Conservation (phyloP, 306 rosid species). For the Acacia melanoxylon region DNA sequence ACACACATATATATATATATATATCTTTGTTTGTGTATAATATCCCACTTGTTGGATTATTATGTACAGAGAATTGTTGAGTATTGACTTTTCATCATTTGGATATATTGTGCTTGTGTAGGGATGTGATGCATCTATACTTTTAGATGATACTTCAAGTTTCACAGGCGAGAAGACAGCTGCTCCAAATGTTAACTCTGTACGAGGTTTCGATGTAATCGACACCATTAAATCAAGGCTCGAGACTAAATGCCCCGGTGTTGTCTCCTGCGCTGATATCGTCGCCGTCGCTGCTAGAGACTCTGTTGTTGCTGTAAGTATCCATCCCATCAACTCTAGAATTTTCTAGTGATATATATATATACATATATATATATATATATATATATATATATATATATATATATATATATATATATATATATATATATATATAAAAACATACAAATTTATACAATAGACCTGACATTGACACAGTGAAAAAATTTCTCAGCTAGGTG, state of each 20-base stretch:
- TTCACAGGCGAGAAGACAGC: constrained; percentile 72
- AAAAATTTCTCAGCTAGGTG: constrained; percentile 53
- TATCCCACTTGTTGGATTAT: not conserved
- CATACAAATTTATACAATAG: too few relatives aligned
- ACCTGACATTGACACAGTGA: not conserved
- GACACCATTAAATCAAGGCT: constrained; percentile 54
- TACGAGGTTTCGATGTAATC: constrained; percentile 59
- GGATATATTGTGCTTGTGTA: not conserved
- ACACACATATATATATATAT: not conserved
- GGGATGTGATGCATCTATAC: constrained; percentile 78
- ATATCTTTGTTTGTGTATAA: not conserved
- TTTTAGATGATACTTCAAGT: constrained; percentile 61
- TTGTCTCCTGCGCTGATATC: constrained; percentile 72
- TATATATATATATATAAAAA: too few relatives aligned
- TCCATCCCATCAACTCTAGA: too few relatives aligned
- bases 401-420: too few relatives aligned
- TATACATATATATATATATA: too few relatives aligned
- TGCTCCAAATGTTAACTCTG: constrained; percentile 46
- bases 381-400: too few relatives aligned
- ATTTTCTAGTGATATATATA: too few relatives aligned
- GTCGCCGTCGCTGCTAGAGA: constrained; percentile 66
- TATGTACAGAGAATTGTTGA: not conserved
- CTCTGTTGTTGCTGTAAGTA: constrained; percentile 56
- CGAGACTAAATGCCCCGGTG: constrained; percentile 49
- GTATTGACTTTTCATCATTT: not conserved